Evolutionary conservation across 768 basidiomycete species (phyloP), one percentile per base, ranked within the genome.

Genomic region (Rhodotorula babjevae): DNA sequence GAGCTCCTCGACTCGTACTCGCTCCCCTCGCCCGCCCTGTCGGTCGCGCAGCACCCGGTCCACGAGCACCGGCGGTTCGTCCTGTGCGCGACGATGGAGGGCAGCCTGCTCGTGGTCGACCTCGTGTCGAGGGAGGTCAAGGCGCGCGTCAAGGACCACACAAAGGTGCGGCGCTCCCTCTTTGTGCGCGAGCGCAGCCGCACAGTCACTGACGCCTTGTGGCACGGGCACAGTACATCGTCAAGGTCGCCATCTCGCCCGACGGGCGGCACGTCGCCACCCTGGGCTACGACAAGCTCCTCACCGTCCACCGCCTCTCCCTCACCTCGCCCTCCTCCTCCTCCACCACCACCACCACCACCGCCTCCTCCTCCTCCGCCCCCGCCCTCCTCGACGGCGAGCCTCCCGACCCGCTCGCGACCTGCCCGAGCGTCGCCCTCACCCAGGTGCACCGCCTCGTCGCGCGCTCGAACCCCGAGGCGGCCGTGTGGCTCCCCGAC

Each of bases 41-140:
- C 66, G 19, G 55, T 78, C 65, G 65, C 68, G 2, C 57, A 70
- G 15, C 74, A 77, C 29, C 78, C 77, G 0, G 27, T 31, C 0
- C 1, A 4, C 0, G 58, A 53, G 0, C 57, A 65, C 14, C 40
- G 57, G 6, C 65, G 71, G 12, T 65, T 76, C 46, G 62, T 80
- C n/a, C 65, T 69, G 25, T 75, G 73, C 12, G 76, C 63, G 1
- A 75, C 71, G 16, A 80, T 80, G 79, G 77, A 77, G 33, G 77
- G 77, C 6, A 58, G 62, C 10, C n/a, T 73, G 23, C 25, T 33
- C 5, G 60, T 80, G 16, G 23, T 78, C 21, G 77, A 80, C 55
- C 67, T 80, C 27, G 71, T 80, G 46, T 62, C 72, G 47, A 60
- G 75, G 18, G 63, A 75, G 42, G 64, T 66, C 23, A 18, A 72